Conservation (phyloP, 805 yeast genomes). For the Tetrapisispora arboricola region DNA sequence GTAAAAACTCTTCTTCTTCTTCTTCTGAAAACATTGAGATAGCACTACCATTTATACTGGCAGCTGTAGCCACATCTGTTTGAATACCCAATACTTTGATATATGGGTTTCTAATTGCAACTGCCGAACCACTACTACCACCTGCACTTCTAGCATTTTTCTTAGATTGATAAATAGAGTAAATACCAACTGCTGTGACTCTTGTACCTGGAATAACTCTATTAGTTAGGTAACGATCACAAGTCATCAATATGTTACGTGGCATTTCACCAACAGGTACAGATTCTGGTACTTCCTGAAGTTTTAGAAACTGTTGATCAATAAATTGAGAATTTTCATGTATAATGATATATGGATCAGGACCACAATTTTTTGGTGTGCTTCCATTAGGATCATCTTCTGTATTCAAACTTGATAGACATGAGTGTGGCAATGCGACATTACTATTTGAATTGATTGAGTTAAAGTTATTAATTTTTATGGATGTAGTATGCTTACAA, state of each 20-base stretch:
- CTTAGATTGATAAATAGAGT: slow-evolving; percentile 78
- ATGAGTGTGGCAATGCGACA: slow-evolving; percentile 26
- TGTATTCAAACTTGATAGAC: slow-evolving; percentile 18
- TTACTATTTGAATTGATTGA: slow-evolving; percentile 23
- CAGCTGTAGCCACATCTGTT: slow-evolving; percentile 63
- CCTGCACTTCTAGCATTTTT: slow-evolving; percentile 36
- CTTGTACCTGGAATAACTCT: slow-evolving; percentile 91
- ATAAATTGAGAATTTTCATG: slow-evolving; percentile 91
- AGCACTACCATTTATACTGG: slow-evolving; percentile 1
- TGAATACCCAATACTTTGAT: slow-evolving; percentile 78
- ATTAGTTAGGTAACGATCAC: slow-evolving; percentile 84
- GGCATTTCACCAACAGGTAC: slow-evolving; percentile 99
- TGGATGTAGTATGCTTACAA: slow-evolving; percentile 70
- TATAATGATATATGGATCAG: slow-evolving; percentile 84
- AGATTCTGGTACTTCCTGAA: slow-evolving; percentile 97
- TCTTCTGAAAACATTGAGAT: slow-evolving; percentile 65
- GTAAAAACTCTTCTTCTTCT: slow-evolving; percentile 85
- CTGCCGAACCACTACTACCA: slow-evolving; percentile 35
- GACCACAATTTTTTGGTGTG: slow-evolving; percentile 49
- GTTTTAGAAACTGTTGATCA: slow-evolving; percentile 87
- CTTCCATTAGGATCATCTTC: slow-evolving; percentile 6
- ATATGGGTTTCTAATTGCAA: slow-evolving; percentile 90
- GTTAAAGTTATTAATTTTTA: slow-evolving; percentile 33
- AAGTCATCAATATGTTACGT: slow-evolving; percentile 75
- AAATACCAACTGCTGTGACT: slow-evolving; percentile 85